Base-by-base conservation (phyloP, 2,329 filamentous ascomycete genomes). In the Ilyonectria robusta region DNA sequence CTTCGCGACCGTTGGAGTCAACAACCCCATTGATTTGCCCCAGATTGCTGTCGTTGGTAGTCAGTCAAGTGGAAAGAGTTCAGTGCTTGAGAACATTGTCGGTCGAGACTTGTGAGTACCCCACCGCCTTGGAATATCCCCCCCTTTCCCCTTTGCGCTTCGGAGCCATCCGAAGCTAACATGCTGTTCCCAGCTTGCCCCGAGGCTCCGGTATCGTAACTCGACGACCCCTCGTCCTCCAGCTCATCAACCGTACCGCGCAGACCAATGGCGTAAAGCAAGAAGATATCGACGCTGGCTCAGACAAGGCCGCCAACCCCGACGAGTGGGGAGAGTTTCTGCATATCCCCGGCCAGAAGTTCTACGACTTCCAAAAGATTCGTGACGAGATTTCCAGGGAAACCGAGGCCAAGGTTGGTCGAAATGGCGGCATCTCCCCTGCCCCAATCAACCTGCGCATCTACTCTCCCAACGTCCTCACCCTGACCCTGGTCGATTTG, bases 251-350 rank as follows among this genome's bases (percentile, higher is more conserved):
- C 87, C 92, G 94, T 70, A 86, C 92, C 17, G 83, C 91, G 57
- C 89, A 93, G 78, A 78, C 90, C 68, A 97, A 98, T 81, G 94
- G 94, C 62, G 88, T 91, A 66, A 87, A 89, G 72, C 87, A 88
- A 56, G 87, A 91, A 40, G 89, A 92, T 68, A 79, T 94, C 74
- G 83, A 89, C 66, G 85, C 86, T 66, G 91, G 89, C 62, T 90
- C 88, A 72, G 96, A 98, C 82, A 93, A 93, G 81, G 93, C 94
- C 74, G 94, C 95, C 77, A 99, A 99, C 82, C 82, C 89, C 21
- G 94, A 98, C 79, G 96, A 99, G 83, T 99, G 97, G 94, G 96
- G 95, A 86, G 96, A 99, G 86, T 99, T 99, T 83, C 87, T 99
- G 71, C 96, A 99, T 82, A 93, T 99, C 71, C 95, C 96, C 21